Base-by-base conservation (phyloP, 2,329 filamentous ascomycete species). In the Paecilomyces sp. region DNA sequence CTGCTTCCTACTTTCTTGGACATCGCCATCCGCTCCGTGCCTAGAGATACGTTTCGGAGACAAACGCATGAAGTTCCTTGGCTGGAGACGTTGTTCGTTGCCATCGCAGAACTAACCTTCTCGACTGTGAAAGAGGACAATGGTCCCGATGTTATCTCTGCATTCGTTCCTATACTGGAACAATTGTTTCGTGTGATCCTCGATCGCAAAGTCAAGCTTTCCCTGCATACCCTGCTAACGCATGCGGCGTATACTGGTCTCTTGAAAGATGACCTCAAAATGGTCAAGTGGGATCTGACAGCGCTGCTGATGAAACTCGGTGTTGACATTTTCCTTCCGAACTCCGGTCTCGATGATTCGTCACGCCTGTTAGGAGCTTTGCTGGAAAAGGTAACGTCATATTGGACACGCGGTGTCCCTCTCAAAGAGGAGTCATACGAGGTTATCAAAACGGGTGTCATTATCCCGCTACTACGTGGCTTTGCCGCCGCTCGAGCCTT, bases 61-160 rank as follows among this genome's bases (percentile, higher is more conserved):
- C 74, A 79, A 63, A 74, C 74, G 7, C 68, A 75, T 25, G 81
- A 83, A 66, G 76, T 76, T 47, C 70, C 74, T 13, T 83, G 80
- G 80, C 65, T 83, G 56, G 79, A 81, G 65, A 74, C 73, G 2
- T 68, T 81, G n/a, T 81, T 82, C 58, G 72, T 75, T 25, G 70
- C 70, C 31, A 68, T 80, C 52, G 70, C 74, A 7, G 73, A 79
- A 59, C 64, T 74, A 51, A 71, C 73, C 9, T 78, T 71, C 53
- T 75, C 71, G 12, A 69, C 68, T 12, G 66, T 68, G 15, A 70
- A 73, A 54, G 64, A 69, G 12, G 68, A 70, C 33, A 67, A 67
- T 28, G 60, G 61, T 1, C 56, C 62, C 3, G 64, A 63, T 2
- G 68, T 69, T 56, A 66, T 70, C 51, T 58, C 67, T 33, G 66